Conservation (phyloP, 345 rosid species). For the Linum lewisii region DNA sequence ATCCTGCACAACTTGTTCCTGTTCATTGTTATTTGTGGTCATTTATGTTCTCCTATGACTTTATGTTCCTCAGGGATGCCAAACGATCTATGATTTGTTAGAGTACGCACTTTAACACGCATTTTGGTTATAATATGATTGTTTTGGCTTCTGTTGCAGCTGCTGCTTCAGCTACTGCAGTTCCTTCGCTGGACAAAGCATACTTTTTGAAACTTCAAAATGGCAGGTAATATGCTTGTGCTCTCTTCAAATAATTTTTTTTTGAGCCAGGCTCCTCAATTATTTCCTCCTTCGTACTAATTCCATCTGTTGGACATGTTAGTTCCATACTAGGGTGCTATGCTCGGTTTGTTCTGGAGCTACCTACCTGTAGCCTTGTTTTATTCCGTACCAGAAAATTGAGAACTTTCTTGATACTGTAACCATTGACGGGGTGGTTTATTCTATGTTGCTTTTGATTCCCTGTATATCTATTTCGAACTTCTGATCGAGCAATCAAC, state of each 20-base stretch:
- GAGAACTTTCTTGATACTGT: too few species aligned
- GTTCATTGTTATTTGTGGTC: not conserved
- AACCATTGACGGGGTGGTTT: too few species aligned
- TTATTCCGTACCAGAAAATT: too few species aligned
- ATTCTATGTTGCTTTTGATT: too few species aligned
- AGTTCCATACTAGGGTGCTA: too few species aligned
- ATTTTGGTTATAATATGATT: conserved; percentile 2
- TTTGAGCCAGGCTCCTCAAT: not conserved
- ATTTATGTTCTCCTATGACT: not conserved
- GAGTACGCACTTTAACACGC: not conserved
- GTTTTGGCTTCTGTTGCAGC: conserved; percentile 39
- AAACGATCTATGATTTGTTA: not conserved
- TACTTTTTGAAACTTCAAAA: conserved; percentile 90
- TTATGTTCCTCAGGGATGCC: not conserved
- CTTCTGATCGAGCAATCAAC: too few species aligned
- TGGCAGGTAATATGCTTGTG: conserved; percentile 57
- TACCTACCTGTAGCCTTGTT: too few species aligned
- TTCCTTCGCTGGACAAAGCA: conserved; percentile 45
- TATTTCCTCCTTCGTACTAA: not conserved
- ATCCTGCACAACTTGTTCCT: not conserved
- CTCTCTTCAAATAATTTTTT: not conserved
- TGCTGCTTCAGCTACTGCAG: conserved; percentile 43
- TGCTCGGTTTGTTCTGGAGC: too few species aligned
- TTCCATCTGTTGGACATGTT: too few species aligned
- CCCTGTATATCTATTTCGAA: too few species aligned